A percentile compares a stretch with the other conserved stretches of the same genome.
These are phyloP conservation scores for Meyerozyma smithsonii DNA, from an alignment of 1,139 yeast species.

Conservation along the genomic window DNA sequence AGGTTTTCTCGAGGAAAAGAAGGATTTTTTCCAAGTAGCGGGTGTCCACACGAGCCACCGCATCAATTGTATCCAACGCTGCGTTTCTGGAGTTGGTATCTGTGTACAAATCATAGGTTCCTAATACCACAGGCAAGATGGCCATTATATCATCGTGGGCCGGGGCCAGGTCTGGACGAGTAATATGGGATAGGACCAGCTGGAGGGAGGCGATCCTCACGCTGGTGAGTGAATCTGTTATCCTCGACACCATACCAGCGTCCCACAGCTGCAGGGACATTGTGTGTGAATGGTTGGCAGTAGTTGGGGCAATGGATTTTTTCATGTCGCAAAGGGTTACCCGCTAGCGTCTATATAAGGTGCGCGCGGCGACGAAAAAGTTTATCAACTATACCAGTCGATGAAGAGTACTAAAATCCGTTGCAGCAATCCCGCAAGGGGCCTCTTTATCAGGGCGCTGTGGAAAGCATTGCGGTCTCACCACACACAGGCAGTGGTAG, in stretches of 20 bases:
- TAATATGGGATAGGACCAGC: too few species aligned
- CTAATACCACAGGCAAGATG: slow-evolving; percentile 27
- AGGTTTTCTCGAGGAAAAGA: slow-evolving; percentile 30
- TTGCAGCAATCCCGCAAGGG: slow-evolving; percentile 32
- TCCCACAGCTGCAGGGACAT: not conserved
- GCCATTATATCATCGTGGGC: slow-evolving; percentile 18
- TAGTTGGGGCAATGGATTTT: slow-evolving; percentile 9
- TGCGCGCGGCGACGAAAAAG: slow-evolving; percentile 9
- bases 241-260: slow-evolving; percentile 16
- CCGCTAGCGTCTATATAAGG: slow-evolving; percentile 2
- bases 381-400: slow-evolving; percentile 63
- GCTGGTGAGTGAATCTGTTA: slow-evolving; percentile 31
- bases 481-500: slow-evolving; percentile 12
- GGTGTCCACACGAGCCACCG: slow-evolving; percentile 27
- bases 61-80: slow-evolving; percentile 32
- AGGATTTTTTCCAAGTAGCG: slow-evolving; percentile 29
- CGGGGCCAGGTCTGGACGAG: too few species aligned
- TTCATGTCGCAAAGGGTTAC: slow-evolving; percentile 6
- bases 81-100: slow-evolving; percentile 44
- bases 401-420: slow-evolving; percentile 56
- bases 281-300: slow-evolving; percentile 6
- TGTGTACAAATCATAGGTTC: slow-evolving; percentile 47
- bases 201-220: slow-evolving; percentile 28
- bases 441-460: slow-evolving; percentile 20
- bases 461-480: slow-evolving; percentile 21